Percentiles rank a stretch among this genome's conserved stretches.
phyloP scores from a whole-genome alignment of 2,329 filamentous ascomycete species.

The Hawksworthiomyces lignivorus region DNA sequence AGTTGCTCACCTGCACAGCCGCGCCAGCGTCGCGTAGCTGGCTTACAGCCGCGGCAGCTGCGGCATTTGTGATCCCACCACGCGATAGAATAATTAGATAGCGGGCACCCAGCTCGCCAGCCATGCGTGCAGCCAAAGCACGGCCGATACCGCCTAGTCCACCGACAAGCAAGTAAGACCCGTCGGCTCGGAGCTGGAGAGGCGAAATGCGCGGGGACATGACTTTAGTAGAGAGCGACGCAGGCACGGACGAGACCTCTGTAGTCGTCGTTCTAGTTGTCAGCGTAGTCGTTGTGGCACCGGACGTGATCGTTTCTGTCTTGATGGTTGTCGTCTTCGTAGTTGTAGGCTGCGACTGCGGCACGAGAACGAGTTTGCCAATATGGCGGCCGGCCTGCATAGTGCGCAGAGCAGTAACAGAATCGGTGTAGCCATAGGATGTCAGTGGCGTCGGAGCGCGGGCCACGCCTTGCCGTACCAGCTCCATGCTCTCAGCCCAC shows the following conservation, averaged over 20 bases:
- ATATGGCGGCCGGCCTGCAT: slow-evolving; percentile 34
- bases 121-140: slow-evolving; percentile 20
- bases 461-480: slow-evolving; percentile 7
- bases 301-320: background rate
- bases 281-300: background rate
- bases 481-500: slow-evolving; percentile 13
- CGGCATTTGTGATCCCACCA: slow-evolving; percentile 6
- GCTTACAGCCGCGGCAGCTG: slow-evolving; percentile 6
- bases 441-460: slow-evolving; percentile 9
- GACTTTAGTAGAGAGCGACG: slow-evolving; percentile 5
- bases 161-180: slow-evolving; percentile 21
- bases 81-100: slow-evolving; percentile 14
- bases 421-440: slow-evolving; percentile 15
- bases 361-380: slow-evolving; percentile 22
- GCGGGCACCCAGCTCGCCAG: slow-evolving; percentile 12
- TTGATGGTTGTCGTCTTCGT: background rate
- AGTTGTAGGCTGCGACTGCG: slow-evolving; percentile 6
- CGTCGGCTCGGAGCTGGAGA: slow-evolving; percentile 9
- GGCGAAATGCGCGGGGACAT: slow-evolving; percentile 6
- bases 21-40: slow-evolving; percentile 7
- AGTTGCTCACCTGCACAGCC: slow-evolving; percentile 8
- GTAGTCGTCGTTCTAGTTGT: slow-evolving; percentile 1
- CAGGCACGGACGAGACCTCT: background rate
- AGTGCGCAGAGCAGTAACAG: slow-evolving; percentile 33
- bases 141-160: slow-evolving; percentile 22